Conservation (phyloP, 345 rosid genomes). For the Linum trigynum region DNA sequence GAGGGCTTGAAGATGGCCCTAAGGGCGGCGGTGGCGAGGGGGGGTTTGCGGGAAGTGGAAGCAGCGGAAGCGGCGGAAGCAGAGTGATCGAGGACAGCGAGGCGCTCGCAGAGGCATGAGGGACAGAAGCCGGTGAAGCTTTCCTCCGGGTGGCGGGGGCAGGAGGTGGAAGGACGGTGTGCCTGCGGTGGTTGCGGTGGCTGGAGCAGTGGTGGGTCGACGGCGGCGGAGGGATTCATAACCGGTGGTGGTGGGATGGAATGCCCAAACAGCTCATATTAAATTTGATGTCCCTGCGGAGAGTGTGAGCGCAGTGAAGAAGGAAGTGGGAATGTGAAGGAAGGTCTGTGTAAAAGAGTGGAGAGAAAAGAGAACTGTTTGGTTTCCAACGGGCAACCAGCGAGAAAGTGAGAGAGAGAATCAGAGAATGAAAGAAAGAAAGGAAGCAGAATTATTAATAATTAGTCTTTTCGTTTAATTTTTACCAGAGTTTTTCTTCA, state of each 20-base stretch:
- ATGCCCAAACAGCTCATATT: constrained; percentile 58
- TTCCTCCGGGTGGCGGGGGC: constrained; percentile 82
- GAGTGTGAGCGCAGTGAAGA: neutral
- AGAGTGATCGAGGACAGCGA: constrained; percentile 54
- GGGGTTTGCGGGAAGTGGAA: constrained; percentile 47
- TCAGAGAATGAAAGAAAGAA: constrained; percentile 16
- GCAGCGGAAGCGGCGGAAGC: constrained; percentile 33
- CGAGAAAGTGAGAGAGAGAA: constrained; percentile 14
- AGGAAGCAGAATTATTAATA: neutral
- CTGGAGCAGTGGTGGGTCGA: constrained; percentile 48
- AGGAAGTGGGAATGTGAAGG: constrained; percentile 11
- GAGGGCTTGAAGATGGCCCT: constrained; percentile 49
- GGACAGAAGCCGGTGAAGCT: constrained; percentile 91
- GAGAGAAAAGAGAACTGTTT: constrained; percentile 30
- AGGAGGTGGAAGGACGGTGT: constrained; percentile 77
- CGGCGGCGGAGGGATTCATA: constrained; percentile 83
- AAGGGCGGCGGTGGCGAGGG: constrained; percentile 50
- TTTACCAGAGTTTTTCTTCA: no score
- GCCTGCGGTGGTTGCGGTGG: constrained; percentile 76
- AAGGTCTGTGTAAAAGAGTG: neutral
- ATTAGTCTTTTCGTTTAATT: no score
- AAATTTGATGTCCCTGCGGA: neutral
- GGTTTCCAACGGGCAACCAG: constrained; percentile 56
- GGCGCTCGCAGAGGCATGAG: constrained; percentile 95
- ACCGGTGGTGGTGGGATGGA: constrained; percentile 35